Conservation (phyloP, 192 early-diverging fungal genomes). For the Anaeromyces robustus region DNA sequence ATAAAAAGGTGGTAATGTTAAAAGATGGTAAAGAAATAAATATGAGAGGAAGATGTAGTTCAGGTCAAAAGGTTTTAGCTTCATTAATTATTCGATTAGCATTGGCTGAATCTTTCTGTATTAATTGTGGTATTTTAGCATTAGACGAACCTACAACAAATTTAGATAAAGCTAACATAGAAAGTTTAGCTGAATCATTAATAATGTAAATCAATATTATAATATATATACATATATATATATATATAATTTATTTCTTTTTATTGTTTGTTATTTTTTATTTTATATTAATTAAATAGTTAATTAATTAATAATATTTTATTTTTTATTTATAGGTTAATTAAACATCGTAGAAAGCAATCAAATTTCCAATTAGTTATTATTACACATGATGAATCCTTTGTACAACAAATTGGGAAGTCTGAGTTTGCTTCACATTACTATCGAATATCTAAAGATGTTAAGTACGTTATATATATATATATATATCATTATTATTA, state of each 20-base stretch:
- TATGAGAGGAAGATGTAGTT: conserved; percentile 89
- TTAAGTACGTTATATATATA: conserved; percentile 6
- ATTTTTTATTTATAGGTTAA: conserved; percentile 39
- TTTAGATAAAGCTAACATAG: conserved; percentile 75
- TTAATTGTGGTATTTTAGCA: conserved; percentile 82
- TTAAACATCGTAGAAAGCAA: conserved; percentile 59
- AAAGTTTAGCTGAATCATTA: conserved; percentile 67
- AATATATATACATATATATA: no score
- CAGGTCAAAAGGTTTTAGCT: conserved; percentile 92
- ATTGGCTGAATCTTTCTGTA: conserved; percentile 84
- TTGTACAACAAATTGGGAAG: conserved; percentile 66
- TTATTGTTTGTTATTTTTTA: not conserved
- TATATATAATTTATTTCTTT: not conserved
- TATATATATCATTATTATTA: not conserved
- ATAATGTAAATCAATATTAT: conserved; percentile 42
- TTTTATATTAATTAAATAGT: no score
- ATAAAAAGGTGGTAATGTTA: conserved; percentile 69
- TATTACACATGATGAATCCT: conserved; percentile 96
- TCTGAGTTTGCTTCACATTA: conserved; percentile 73
- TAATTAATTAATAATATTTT: not conserved
- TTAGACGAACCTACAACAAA: conserved; percentile 98
- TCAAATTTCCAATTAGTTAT: conserved; percentile 92
- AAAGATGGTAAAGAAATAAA: conserved; percentile 70
- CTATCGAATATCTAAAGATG: conserved; percentile 74
- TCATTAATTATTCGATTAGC: conserved; percentile 92